These are phyloP conservation scores for Hibiscus mutabilis DNA, from an alignment of 345 rosid species.

Conservation along the genomic window DNA sequence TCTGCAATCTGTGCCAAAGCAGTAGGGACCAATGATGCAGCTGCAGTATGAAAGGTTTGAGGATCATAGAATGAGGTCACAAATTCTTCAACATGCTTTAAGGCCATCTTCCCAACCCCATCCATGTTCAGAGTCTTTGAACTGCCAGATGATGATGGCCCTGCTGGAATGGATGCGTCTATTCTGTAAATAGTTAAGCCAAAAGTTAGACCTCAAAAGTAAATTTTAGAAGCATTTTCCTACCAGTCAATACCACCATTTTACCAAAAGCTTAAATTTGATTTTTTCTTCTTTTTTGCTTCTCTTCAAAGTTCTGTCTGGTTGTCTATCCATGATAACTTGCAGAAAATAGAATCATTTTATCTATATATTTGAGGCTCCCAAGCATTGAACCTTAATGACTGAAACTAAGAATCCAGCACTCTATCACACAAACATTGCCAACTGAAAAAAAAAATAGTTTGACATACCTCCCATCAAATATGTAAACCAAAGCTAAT, in stretches of 20 bases:
- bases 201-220: background rate
- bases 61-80: background rate
- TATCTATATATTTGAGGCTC: background rate
- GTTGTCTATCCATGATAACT: background rate
- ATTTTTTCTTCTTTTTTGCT: background rate
- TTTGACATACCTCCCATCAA: constrained; percentile 28
- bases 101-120: constrained; percentile 67
- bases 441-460: background rate
- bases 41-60: constrained; percentile 1
- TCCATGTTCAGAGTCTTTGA: constrained; percentile 63
- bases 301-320: background rate
- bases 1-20: constrained; percentile 79
- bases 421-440: background rate
- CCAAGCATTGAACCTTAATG: background rate
- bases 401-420: background rate
- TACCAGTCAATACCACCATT: background rate
- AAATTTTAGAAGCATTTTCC: background rate
- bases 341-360: background rate
- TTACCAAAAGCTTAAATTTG: background rate
- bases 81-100: constrained; percentile 41
- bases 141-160: constrained; percentile 58
- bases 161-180: constrained; percentile 53
- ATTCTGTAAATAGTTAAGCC: constrained; percentile 34
- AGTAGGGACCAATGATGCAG: constrained; percentile 66
- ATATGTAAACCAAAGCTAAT: constrained; percentile 74